A percentile compares a stretch with the other conserved stretches of the same genome.
Conservation (phyloP, 1,284 basidiomycete species). For the Taiwanofungus camphoratus region DNA sequence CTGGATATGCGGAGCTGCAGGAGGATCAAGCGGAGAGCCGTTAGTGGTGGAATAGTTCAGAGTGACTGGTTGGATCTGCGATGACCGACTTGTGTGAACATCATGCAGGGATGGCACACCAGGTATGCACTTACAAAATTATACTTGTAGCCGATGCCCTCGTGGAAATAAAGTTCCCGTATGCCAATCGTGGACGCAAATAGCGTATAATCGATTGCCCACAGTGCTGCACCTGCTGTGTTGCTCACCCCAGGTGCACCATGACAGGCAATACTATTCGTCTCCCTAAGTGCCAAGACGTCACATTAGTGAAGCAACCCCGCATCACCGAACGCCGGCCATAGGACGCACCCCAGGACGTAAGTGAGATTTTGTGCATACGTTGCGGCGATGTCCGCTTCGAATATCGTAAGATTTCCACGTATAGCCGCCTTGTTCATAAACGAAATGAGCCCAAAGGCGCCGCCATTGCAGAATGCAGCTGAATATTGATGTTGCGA, state of each 20-base stretch:
- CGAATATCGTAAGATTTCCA: slow-evolving; percentile 46
- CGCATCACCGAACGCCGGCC: not conserved
- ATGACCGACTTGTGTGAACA: not conserved
- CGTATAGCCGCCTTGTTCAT: slow-evolving; percentile 58
- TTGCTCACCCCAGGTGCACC: slow-evolving; percentile 67
- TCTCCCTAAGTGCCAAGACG: slow-evolving; percentile 19
- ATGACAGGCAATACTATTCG: slow-evolving; percentile 34
- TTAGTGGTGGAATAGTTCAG: slow-evolving; percentile 48
- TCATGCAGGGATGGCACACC: not conserved
- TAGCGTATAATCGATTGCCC: slow-evolving; percentile 62
- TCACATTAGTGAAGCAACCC: not conserved
- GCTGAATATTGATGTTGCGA: slow-evolving; percentile 64
- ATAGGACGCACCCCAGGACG: slow-evolving; percentile 44
- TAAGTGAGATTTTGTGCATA: slow-evolving; percentile 45
- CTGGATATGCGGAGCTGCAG: slow-evolving; percentile 50
- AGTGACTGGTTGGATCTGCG: slow-evolving; percentile 49
- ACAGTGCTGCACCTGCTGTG: slow-evolving; percentile 63
- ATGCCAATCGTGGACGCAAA: slow-evolving; percentile 37
- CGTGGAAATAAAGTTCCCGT: slow-evolving; percentile 33
- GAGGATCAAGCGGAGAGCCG: slow-evolving; percentile 39
- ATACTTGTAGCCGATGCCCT: slow-evolving; percentile 40
- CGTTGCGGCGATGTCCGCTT: slow-evolving; percentile 44
- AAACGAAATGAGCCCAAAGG: slow-evolving; percentile 46
- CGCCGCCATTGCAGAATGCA: slow-evolving; percentile 46
- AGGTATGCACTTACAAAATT: slow-evolving; percentile 31